Percentiles rank a stretch among this genome's conserved stretches.
These are phyloP conservation scores for Thalassiosira hispida DNA, from an alignment of 352 stramenopile genomes.

Conservation along the genomic window DNA sequence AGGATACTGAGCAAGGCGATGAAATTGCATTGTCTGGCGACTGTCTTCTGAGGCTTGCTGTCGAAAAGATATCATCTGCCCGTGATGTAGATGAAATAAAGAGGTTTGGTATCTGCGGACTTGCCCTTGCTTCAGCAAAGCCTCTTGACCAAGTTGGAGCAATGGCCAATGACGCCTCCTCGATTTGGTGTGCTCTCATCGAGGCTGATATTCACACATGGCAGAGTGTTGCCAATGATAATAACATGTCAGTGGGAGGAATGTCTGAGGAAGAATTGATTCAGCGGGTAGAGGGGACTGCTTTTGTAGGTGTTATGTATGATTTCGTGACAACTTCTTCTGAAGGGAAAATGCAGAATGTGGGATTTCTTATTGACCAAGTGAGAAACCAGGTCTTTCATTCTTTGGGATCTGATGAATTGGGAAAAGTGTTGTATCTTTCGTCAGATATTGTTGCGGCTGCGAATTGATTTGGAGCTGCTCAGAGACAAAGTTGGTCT, in stretches of 20 bases:
- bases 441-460: conserved; percentile 31
- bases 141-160: conserved; percentile 10
- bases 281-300: conserved; percentile 16
- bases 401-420: conserved; percentile 27
- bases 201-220: conserved; percentile 37
- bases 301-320: conserved; percentile 26
- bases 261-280: conserved; percentile 32
- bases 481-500: too few relatives aligned
- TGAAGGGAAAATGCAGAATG: conserved; percentile 15
- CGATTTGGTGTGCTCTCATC: conserved; percentile 42
- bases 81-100: conserved; percentile 28
- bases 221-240: conserved; percentile 32
- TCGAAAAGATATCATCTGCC: conserved; percentile 38
- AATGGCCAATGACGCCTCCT: conserved; percentile 20
- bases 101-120: conserved; percentile 31
- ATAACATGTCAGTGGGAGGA: conserved; percentile 25
- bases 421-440: conserved; percentile 29
- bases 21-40: conserved; percentile 22
- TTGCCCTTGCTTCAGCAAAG: conserved; percentile 33
- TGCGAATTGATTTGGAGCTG: conserved; percentile 25
- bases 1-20: conserved; percentile 11
- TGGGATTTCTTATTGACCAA: conserved; percentile 29
- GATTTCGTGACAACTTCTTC: conserved; percentile 16
- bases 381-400: conserved; percentile 32
- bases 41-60: conserved; percentile 29